phyloP scores from a whole-genome alignment of 2,329 filamentous ascomycete genomes.

The Cylindrodendrum hubeiense region DNA sequence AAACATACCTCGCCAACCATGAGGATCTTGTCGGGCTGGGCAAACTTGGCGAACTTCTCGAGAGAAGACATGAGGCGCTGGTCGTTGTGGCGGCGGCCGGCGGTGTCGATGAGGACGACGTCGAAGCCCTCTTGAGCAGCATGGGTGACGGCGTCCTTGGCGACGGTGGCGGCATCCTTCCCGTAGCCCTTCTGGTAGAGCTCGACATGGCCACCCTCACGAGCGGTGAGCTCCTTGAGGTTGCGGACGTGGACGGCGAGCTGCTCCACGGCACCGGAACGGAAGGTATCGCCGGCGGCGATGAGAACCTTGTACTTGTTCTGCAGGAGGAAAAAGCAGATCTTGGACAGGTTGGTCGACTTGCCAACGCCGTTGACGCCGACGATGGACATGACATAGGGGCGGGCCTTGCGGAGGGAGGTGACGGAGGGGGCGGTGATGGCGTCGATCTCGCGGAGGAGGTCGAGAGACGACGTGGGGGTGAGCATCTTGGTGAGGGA shows the following conservation, averaged over 20 bases:
- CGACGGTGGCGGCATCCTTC: conserved; percentile 95
- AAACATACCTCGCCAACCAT: conserved; percentile 79
- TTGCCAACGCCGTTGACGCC: conserved; percentile 99
- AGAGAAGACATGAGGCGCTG: conserved; percentile 94
- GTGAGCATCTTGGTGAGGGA: conserved; percentile 96
- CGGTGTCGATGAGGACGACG: conserved; percentile 97
- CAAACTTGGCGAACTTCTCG: conserved; percentile 97
- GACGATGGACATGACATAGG: conserved; percentile 98
- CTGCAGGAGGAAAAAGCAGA: conserved; percentile 96
- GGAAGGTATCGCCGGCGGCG: conserved; percentile 95
- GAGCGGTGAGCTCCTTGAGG: conserved; percentile 85
- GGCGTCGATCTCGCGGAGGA: conserved; percentile 91
- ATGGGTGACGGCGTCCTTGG: conserved; percentile 90
- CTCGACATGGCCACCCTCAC: conserved; percentile 88
- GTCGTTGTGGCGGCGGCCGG: conserved; percentile 94
- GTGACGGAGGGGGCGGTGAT: conserved; percentile 76
- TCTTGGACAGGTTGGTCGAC: conserved; percentile 97
- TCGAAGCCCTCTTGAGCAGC: conserved; percentile 83
- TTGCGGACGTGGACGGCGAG: conserved; percentile 95
- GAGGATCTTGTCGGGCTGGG: conserved; percentile 96
- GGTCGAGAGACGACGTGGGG: conserved; percentile 92
- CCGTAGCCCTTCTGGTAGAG: conserved; percentile 98
- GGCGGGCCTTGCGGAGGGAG: conserved; percentile 74
- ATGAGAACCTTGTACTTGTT: conserved; percentile 97
- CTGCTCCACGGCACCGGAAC: conserved; percentile 96